These are phyloP conservation scores for Epichloe brachyelytri DNA, from an alignment of 2,329 filamentous ascomycete species.

Conservation along the genomic window DNA sequence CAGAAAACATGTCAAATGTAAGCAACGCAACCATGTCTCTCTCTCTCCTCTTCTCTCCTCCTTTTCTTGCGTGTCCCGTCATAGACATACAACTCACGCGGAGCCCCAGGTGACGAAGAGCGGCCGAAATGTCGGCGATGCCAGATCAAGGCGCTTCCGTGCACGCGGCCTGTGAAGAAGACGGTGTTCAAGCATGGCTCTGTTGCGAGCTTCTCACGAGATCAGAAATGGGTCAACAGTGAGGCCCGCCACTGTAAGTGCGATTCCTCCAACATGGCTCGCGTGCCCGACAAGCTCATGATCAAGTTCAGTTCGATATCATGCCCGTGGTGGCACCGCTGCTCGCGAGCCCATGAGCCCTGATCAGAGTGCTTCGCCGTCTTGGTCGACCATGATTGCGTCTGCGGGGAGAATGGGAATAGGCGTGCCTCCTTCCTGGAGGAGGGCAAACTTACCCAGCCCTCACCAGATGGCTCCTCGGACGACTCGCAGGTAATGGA, in stretches of 20 bases:
- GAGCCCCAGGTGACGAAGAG: slow-evolving; percentile 23
- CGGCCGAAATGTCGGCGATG: slow-evolving; percentile 24
- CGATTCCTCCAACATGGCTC: not conserved
- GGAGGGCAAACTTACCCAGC: not conserved
- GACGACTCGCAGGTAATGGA: not conserved
- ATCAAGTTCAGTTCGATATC: slow-evolving; percentile 9
- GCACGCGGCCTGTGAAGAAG: slow-evolving; percentile 20
- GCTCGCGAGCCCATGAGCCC: slow-evolving; percentile 1
- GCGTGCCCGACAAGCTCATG: not conserved
- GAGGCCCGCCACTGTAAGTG: slow-evolving; percentile 21
- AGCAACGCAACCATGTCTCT: slow-evolving; percentile 1
- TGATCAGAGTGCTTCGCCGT: not conserved
- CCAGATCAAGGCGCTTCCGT: slow-evolving; percentile 19
- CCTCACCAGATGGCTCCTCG: not conserved
- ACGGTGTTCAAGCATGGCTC: slow-evolving; percentile 25
- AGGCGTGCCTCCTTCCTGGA: not conserved
- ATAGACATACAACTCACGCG: not conserved
- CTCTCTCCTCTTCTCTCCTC: too few species aligned
- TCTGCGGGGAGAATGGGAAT: not conserved
- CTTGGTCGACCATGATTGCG: not conserved
- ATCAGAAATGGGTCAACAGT: slow-evolving; percentile 25
- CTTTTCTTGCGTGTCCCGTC: too few species aligned
- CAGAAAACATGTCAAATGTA: slow-evolving; percentile 25
- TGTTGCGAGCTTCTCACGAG: slow-evolving; percentile 18
- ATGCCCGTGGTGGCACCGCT: slow-evolving; percentile 8